Base-by-base conservation (phyloP, 1,139 yeast genomes). In the Oligophagozyma castellii region DNA sequence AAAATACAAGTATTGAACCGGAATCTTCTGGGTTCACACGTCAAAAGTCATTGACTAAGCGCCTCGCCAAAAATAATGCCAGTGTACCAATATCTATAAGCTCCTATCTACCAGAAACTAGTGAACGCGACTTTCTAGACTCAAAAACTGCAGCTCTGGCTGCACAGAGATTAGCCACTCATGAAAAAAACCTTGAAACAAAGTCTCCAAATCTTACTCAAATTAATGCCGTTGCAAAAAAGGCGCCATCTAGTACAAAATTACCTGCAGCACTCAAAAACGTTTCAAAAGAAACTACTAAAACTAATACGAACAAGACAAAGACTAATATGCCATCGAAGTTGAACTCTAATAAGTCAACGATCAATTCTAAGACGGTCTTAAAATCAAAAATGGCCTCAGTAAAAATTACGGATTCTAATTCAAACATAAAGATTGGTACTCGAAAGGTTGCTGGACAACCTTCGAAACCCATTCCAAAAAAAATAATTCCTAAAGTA, bases 91-190 rank as follows among this genome's bases (percentile, higher is more conserved):
- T 10, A 18, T 18, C 20, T 7, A 18, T 18, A 7, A 10, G 8
- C 7, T 18, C 20, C 7, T 18, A 18, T 18, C 7, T 18, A 7
- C 20, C 20, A 18, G 20, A 18, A 10, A 18, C 20, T 18, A 10
- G 7, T 18, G 8, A 18, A 7, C 10, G 8, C 10, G 10, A 18
- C 10, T 10, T 12, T 13, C 13, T 20, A 11, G 12, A n/a, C 3
- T 22, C 30, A 19, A 19, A 23, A 15, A 29, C 12, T 4, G 32
- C 23, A 6, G 32, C 24, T 3, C 11, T 27, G n/a, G 27, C 27
- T n/a, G 32, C 29, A 2, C 16, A 25, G 13, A 25, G 11, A 19
- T 5, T 23, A 19, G 4, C 7, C 5, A 6, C 15, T 11, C 11
- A 22, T 2, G 19, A 19, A 18, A 4, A 18, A 5, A 24, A 16